Evolutionary conservation across 768 basidiomycete genomes (phyloP).

Genomic region (Trametes gibbosa): DNA sequence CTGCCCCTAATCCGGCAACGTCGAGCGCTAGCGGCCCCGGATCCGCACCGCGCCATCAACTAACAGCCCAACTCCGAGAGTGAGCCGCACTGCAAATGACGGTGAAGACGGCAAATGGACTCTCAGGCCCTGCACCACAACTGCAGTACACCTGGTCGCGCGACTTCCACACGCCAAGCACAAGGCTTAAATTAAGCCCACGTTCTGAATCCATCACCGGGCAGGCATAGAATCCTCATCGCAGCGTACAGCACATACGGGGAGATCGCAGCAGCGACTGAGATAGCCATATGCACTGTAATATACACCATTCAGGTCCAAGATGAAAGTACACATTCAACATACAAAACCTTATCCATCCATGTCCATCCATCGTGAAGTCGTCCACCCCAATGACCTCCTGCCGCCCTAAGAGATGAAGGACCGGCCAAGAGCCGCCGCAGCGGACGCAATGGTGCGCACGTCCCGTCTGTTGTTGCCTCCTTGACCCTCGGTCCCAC

Average conservation of each 20-base stretch:
- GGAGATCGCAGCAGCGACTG: background rate
- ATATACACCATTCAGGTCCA: background rate
- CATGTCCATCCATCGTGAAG: background rate
- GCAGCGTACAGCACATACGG: background rate
- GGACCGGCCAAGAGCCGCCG: constrained; percentile 15
- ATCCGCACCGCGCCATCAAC: background rate
- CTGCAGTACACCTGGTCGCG: background rate
- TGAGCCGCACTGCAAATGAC: background rate
- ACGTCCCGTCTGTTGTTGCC: constrained; percentile 1
- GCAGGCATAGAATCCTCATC: too few species aligned
- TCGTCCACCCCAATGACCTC: too few species aligned
- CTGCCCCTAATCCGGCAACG: background rate
- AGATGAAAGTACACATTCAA: background rate
- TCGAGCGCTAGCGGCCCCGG: background rate
- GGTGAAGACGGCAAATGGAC: background rate
- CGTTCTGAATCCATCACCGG: background rate
- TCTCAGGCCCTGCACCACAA: too few species aligned
- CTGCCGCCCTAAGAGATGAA: constrained; percentile 17
- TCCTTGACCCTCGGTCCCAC: background rate
- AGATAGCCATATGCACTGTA: background rate
- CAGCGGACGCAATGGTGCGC: constrained; percentile 18
- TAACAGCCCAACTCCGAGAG: background rate
- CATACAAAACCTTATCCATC: background rate
- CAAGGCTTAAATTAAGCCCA: background rate
- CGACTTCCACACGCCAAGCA: too few species aligned